Evolutionary conservation across 352 stramenopile genomes (phyloP).

Genomic region (Aphanomyces cochlioides): DNA sequence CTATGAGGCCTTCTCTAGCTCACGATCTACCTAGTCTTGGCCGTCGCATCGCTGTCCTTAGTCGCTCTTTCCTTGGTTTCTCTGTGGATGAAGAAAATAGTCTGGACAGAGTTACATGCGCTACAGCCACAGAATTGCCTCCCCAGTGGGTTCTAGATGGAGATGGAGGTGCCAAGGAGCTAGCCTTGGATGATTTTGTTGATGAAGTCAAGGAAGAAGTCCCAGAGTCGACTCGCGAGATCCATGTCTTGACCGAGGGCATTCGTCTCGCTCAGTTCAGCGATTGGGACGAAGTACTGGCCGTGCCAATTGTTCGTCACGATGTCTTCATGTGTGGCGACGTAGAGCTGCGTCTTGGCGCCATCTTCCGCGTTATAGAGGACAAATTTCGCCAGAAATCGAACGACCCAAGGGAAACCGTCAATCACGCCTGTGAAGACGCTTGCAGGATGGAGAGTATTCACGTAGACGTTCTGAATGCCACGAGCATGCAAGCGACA

Average conservation of each 20-base stretch:
- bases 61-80: too few relatives aligned
- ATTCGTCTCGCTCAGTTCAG: not conserved
- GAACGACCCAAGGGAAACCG: conserved; percentile 15
- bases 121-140: not conserved
- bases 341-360: conserved; percentile 26
- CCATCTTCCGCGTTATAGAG: conserved; percentile 2
- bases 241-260: conserved; percentile 1
- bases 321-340: conserved; percentile 17
- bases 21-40: too few relatives aligned
- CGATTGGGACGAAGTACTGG: conserved; percentile 22
- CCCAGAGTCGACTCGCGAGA: conserved; percentile 16
- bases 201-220: conserved; percentile 1
- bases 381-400: not conserved
- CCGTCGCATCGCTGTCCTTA: too few relatives aligned
- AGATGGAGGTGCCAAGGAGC: too few relatives aligned
- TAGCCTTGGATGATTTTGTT: not conserved
- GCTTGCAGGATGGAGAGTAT: conserved; percentile 35
- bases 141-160: too few relatives aligned
- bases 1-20: too few relatives aligned
- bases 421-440: not conserved
- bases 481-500: conserved; percentile 31
- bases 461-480: conserved; percentile 32
- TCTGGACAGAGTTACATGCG: too few relatives aligned
- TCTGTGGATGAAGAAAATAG: too few relatives aligned
- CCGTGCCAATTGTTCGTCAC: not conserved